Evolutionary conservation across 768 basidiomycete genomes (phyloP), one percentile per base, ranked within the genome.

Genomic region (Guyanaporus albipodus): DNA sequence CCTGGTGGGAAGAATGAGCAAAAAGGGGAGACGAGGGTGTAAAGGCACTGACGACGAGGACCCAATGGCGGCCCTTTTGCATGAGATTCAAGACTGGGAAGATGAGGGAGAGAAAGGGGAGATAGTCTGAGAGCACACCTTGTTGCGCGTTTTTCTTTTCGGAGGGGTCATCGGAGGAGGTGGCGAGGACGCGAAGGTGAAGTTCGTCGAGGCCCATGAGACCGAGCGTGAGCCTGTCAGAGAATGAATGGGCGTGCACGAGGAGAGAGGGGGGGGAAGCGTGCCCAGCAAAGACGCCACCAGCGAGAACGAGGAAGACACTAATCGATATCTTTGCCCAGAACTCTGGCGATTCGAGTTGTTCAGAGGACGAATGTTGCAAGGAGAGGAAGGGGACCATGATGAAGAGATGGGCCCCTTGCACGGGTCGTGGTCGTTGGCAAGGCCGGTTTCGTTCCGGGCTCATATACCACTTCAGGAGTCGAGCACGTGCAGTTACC

Each of bases 181-280:
- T 76, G 0, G 90, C 74, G 33, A 96, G 73, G 4, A 95, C 93
- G 15, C 91, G 81, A 6, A 96, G 77, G 57, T 95, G 90, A 14
- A 96, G 77, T 50, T 92, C 89, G 53, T 96, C 92, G 15, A 94
- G 76, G 2, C 93, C 93, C 93, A 95, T 95, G 22, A 96, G 73
- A 1, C 91, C 93, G 23, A 96, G 80, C 0, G 93, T 96, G 43
- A 96, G 70, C 3, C 91, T 92, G 55, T 17, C 11, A 2, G 27
- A 14, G 8, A 8, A 21, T 61, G 10, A 35, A 44, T 3, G 36
- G 2, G 19, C 4, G 18, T 9, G 4, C 2, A 4, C 0, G 3
- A 18, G 2, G 0, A 19, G 18, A 14, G 17, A 14, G 17, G 4
- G 14, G 2, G 8, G 41, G 14, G 4, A 10, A 29, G 1, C 11